These are phyloP conservation scores for Plasmodiophora brassicae DNA, from an alignment of 208 protist species.

Conservation along the genomic window DNA sequence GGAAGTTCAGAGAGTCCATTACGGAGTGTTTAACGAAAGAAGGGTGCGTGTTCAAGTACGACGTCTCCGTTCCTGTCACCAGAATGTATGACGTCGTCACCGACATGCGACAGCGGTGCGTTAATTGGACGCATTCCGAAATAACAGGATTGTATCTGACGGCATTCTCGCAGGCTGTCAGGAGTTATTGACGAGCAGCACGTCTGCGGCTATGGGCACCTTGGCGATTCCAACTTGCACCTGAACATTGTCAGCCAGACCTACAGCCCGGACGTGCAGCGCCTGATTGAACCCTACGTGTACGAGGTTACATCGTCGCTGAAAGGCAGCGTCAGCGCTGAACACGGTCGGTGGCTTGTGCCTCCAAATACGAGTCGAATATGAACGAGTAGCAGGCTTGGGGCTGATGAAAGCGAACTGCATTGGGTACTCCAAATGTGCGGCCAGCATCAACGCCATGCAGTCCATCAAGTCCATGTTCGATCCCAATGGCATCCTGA, in stretches of 20 bases:
- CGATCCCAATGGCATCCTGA: constrained; percentile 88
- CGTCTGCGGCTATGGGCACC: constrained; percentile 85
- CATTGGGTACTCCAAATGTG: constrained; percentile 71
- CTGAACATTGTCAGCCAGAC: constrained; percentile 75
- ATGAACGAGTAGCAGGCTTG: constrained; percentile 44
- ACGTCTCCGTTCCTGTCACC: constrained; percentile 66
- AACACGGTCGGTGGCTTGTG: constrained; percentile 76
- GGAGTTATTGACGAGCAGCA: constrained; percentile 54
- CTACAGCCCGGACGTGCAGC: constrained; percentile 37
- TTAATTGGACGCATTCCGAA: neutral
- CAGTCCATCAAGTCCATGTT: constrained; percentile 73
- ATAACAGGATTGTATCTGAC: constrained; percentile 40
- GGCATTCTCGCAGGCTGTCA: neutral
- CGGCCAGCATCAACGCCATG: constrained; percentile 76
- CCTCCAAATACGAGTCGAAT: neutral
- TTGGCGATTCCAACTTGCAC: constrained; percentile 92
- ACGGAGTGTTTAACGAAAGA: constrained; percentile 54
- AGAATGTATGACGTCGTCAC: constrained; percentile 68
- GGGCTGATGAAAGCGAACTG: constrained; percentile 77
- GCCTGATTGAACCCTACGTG: constrained; percentile 69
- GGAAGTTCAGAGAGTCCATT: constrained; percentile 63
- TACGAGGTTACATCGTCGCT: constrained; percentile 65
- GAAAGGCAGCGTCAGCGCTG: constrained; percentile 77
- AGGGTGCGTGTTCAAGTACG: constrained; percentile 73
- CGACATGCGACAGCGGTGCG: constrained; percentile 57